These are phyloP conservation scores for Tricholoma sp. DNA, from an alignment of 768 basidiomycete species.

Conservation along the genomic window DNA sequence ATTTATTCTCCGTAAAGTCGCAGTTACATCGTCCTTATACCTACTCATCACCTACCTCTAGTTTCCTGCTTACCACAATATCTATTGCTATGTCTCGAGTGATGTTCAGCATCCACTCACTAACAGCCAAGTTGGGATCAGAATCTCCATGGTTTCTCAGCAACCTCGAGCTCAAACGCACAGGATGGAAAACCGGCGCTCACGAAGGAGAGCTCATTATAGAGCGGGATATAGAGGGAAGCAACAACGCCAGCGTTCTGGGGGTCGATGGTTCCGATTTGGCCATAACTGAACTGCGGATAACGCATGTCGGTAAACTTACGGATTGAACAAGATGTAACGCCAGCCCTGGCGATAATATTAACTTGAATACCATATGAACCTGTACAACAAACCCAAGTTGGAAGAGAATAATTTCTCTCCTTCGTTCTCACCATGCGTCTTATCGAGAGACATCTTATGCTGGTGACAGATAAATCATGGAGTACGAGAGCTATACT, in stretches of 20 bases:
- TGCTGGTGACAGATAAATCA: no score
- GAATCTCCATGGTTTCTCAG: conserved; percentile 40
- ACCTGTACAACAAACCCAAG: no score
- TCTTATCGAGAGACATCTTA: no score
- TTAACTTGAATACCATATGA: no score
- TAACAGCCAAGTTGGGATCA: conserved; percentile 36
- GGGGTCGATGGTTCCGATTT: not conserved
- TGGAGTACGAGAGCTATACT: no score
- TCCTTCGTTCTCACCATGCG: no score
- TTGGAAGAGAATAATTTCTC: no score
- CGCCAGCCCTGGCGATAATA: no score
- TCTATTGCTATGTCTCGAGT: conserved; percentile 26
- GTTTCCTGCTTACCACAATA: conserved; percentile 21
- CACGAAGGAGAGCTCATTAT: conserved; percentile 34
- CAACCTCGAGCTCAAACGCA: conserved; percentile 39
- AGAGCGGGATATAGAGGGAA: conserved; percentile 15
- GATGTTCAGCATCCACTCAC: conserved; percentile 29
- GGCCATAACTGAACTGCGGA: not conserved
- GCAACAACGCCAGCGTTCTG: conserved; percentile 11
- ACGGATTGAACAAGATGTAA: conserved; percentile 8
- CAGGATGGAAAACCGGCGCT: conserved; percentile 31
- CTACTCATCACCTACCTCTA: conserved; percentile 5
- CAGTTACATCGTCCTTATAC: not conserved
- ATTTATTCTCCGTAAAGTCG: conserved; percentile 29
- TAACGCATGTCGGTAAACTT: conserved; percentile 12